A percentile compares a stretch with the other conserved stretches of the same genome.
Conservation (phyloP, 805 yeast species). For the fission yeast (Schizosaccharomyces pombe) region DNA sequence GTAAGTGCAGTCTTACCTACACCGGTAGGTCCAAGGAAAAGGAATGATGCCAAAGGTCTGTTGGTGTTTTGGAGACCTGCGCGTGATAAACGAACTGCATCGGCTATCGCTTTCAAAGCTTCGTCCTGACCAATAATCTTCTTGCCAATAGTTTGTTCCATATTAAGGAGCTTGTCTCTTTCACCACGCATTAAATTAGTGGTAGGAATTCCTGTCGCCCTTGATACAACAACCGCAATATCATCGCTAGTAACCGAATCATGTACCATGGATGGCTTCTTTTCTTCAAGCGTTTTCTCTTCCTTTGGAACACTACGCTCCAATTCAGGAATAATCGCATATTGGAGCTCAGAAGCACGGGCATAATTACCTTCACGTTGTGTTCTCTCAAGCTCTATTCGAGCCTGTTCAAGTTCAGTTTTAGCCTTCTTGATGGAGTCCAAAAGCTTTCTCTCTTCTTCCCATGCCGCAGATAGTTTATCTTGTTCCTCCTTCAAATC, state of each 20-base stretch:
- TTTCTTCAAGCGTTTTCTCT: not conserved
- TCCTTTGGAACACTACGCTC: slow-evolving; percentile 31
- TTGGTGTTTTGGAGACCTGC: slow-evolving; percentile 89
- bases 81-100: slow-evolving; percentile 85
- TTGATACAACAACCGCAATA: slow-evolving; percentile 72
- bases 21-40: slow-evolving; percentile 96
- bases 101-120: slow-evolving; percentile 71
- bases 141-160: slow-evolving; percentile 57
- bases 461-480: slow-evolving; percentile 69
- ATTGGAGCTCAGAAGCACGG: slow-evolving; percentile 71
- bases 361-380: slow-evolving; percentile 73
- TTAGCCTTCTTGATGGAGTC: slow-evolving; percentile 61
- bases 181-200: slow-evolving; percentile 82
- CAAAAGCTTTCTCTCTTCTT: slow-evolving; percentile 49
- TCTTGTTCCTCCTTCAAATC: slow-evolving; percentile 39
- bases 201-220: slow-evolving; percentile 91
- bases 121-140: slow-evolving; percentile 90
- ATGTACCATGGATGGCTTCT: slow-evolving; percentile 29
- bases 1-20: slow-evolving; percentile 95
- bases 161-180: slow-evolving; percentile 64
- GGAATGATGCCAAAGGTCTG: slow-evolving; percentile 87
- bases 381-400: slow-evolving; percentile 55
- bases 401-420: slow-evolving; percentile 62
- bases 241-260: slow-evolving; percentile 89
- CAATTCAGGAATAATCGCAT: slow-evolving; percentile 61